These are phyloP conservation scores for Chiua virens DNA, from an alignment of 768 basidiomycete species.

Conservation along the genomic window DNA sequence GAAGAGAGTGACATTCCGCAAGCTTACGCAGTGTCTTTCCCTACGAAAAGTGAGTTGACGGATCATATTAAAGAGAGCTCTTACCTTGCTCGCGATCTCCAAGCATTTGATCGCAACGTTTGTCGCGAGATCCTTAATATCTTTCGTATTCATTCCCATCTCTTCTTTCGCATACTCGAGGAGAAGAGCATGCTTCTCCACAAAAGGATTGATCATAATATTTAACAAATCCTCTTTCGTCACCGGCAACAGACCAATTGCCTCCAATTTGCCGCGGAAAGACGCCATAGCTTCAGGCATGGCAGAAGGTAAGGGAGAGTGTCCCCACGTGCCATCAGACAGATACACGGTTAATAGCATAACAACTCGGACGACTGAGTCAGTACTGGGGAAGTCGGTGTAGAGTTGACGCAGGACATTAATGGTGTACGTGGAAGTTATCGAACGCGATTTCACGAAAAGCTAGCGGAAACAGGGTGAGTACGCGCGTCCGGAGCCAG, in stretches of 20 bases:
- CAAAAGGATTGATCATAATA: constrained; percentile 67
- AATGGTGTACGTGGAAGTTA: constrained; percentile 48
- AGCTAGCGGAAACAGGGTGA: constrained; percentile 41
- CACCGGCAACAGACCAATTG: constrained; percentile 54
- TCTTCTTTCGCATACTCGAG: constrained; percentile 48
- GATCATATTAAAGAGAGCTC: background rate
- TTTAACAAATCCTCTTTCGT: constrained; percentile 58
- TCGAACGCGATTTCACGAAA: constrained; percentile 68
- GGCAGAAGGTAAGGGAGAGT: constrained; percentile 31
- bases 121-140: constrained; percentile 48
- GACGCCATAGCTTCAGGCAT: constrained; percentile 26
- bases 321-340: constrained; percentile 25
- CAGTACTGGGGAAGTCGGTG: constrained; percentile 62
- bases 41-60: constrained; percentile 32
- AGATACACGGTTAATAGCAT: constrained; percentile 73
- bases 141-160: constrained; percentile 44
- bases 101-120: constrained; percentile 63
- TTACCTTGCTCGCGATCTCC: constrained; percentile 55
- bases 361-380: constrained; percentile 63
- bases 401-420: constrained; percentile 61
- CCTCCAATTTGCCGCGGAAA: constrained; percentile 52
- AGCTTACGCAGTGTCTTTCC: constrained; percentile 67
- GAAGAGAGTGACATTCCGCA: constrained; percentile 48
- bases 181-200: constrained; percentile 54
- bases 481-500: background rate